Conservation (phyloP, 1,284 basidiomycete genomes). For the Cutaneotrichosporon daszewskae region DNA sequence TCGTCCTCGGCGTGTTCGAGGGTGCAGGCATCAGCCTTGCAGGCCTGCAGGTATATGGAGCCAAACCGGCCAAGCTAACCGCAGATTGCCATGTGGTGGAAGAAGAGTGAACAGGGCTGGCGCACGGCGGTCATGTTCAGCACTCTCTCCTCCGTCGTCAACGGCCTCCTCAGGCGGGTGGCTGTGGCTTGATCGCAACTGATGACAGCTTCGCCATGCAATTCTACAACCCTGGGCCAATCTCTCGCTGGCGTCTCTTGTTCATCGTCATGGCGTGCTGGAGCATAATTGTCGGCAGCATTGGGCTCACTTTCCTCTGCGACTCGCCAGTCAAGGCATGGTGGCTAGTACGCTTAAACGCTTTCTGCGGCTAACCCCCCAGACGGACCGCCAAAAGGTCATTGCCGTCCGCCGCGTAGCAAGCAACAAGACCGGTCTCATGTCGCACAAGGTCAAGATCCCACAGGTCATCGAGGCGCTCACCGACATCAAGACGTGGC, state of each 20-base stretch:
- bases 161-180: slow-evolving; percentile 21
- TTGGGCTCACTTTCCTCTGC: slow-evolving; percentile 10
- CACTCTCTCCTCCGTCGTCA: slow-evolving; percentile 24
- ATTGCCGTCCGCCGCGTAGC: slow-evolving; percentile 15
- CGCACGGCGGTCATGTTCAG: slow-evolving; percentile 22
- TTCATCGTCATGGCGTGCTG: slow-evolving; percentile 8
- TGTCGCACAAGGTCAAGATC: slow-evolving; percentile 11
- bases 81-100: slow-evolving; percentile 29
- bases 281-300: slow-evolving; percentile 1
- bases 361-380: background rate
- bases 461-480: slow-evolving; percentile 19
- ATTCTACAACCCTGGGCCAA: slow-evolving; percentile 14
- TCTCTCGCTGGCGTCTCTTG: slow-evolving; percentile 13
- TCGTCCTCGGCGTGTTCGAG: slow-evolving; percentile 21
- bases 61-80: no score
- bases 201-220: slow-evolving; percentile 4
- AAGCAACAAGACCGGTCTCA: slow-evolving; percentile 21
- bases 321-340: slow-evolving; percentile 18
- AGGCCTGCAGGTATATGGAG: slow-evolving; percentile 9
- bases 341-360: slow-evolving; percentile 16
- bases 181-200: no score
- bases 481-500: slow-evolving; percentile 16
- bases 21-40: slow-evolving; percentile 1
- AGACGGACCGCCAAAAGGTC: slow-evolving; percentile 18
- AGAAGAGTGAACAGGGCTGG: slow-evolving; percentile 18